Evolutionary conservation across 2,329 filamentous ascomycete genomes (phyloP), one percentile per base, ranked within the genome.

Genomic region (Dothideomycetes sp.): DNA sequence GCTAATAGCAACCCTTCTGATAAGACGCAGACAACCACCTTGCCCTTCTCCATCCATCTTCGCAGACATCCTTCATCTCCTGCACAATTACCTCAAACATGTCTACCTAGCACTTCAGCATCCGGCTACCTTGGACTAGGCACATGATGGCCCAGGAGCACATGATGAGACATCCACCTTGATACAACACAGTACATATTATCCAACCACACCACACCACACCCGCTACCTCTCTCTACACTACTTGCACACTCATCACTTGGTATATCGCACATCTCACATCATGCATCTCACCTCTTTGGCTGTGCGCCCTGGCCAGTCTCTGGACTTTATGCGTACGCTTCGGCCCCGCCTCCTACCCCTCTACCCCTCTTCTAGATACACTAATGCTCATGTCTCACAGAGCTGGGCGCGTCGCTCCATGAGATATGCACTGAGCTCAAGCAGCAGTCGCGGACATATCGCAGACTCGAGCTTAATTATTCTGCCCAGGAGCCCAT

Each of bases 341-440:
- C 47, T 16, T 22, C 27, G 4, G 4, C n/a, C 18, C 15, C 15
- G 10, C n/a, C n/a, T n/a, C n/a, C n/a, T n/a, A n/a, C n/a, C n/a
- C n/a, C 18, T 12, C 38, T 18, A 9, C n/a, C n/a, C 11, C 8
- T 32, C 15, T 3, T 18, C 14, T 19, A 5, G 7, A 7, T 19
- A 4, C 27, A 7, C 34, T 36, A 16, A 37, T 16, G 4, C 4
- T 8, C 11, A n/a, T 19, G 5, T n/a, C 5, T 32, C 10, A 8
- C 30, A 94, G 87, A 81, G 36, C 78, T 98, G 42, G 91, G 91
- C 41, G 84, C 86, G 47, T 94, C 88, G 2, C 75, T 98, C 27
- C 87, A 96, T 63, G 86, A 94, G 56, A 74, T 93, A 53, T 65
- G 96, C 44, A 87, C 84, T 19, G 80, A 84, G 38, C 71, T 96